phyloP scores from a whole-genome alignment of 768 basidiomycete genomes.

The Crassisporium funariophilum region DNA sequence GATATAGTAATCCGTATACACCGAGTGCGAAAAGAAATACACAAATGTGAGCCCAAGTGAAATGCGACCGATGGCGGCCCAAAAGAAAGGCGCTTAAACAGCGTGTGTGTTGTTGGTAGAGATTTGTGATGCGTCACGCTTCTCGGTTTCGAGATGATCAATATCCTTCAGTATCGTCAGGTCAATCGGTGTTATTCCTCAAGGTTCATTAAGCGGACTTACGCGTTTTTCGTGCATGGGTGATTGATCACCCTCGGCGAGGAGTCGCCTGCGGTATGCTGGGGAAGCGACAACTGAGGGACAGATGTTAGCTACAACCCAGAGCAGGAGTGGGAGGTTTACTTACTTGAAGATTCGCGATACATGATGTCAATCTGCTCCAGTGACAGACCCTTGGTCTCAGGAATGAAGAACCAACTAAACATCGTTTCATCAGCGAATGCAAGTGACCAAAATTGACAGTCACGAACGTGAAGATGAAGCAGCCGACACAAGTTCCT shows the following conservation, averaged over 20 bases:
- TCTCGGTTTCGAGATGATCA: too few relatives aligned
- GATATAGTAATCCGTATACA: too few relatives aligned
- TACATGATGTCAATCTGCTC: slow-evolving; percentile 82
- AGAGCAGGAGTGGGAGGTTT: background rate
- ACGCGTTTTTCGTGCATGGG: too few relatives aligned
- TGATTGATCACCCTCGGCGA: slow-evolving; percentile 25
- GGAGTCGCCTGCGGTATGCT: slow-evolving; percentile 32
- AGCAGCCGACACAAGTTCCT: slow-evolving; percentile 60
- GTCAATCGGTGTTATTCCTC: too few relatives aligned
- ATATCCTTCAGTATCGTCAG: too few relatives aligned
- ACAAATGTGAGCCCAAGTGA: too few relatives aligned
- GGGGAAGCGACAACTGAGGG: slow-evolving; percentile 47
- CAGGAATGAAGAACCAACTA: slow-evolving; percentile 17
- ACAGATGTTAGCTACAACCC: background rate
- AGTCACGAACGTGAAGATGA: slow-evolving; percentile 63
- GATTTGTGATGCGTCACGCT: too few relatives aligned
- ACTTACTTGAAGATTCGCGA: slow-evolving; percentile 49
- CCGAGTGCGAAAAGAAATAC: too few relatives aligned
- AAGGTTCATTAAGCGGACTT: too few relatives aligned
- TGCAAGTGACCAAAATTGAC: slow-evolving; percentile 56
- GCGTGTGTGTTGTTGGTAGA: too few relatives aligned
- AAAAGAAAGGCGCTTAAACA: too few relatives aligned
- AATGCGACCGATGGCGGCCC: too few relatives aligned
- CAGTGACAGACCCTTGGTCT: slow-evolving; percentile 75
- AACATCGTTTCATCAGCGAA: slow-evolving; percentile 26